These are phyloP conservation scores for Ophiostoma montium DNA, from an alignment of 2,329 filamentous ascomycete genomes.

Conservation along the genomic window DNA sequence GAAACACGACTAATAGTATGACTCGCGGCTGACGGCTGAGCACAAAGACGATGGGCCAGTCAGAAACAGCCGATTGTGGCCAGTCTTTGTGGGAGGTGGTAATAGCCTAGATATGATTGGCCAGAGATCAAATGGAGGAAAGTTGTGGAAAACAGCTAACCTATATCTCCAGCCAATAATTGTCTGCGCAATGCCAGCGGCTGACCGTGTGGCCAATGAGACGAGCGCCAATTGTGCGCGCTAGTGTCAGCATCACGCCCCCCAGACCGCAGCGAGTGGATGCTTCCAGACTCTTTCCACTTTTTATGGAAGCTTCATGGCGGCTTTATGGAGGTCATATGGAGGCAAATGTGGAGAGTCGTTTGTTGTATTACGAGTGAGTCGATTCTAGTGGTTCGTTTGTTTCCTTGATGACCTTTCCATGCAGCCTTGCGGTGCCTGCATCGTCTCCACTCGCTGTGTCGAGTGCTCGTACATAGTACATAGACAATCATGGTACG, in stretches of 20 bases:
- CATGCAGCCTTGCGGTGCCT: not conserved
- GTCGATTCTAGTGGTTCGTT: no score
- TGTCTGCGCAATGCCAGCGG: not conserved
- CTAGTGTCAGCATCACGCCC: not conserved
- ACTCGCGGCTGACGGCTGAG: no score
- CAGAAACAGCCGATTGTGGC: slow-evolving; percentile 1
- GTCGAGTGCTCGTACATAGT: not conserved
- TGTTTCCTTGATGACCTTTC: no score
- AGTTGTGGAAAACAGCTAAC: no score
- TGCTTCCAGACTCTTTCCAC: not conserved
- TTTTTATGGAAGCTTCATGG: not conserved
- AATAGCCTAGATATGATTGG: slow-evolving; percentile 7
- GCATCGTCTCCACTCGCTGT: not conserved
- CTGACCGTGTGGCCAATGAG: not conserved
- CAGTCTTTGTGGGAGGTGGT: slow-evolving; percentile 9
- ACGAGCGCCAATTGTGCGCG: not conserved
- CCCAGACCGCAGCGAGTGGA: not conserved
- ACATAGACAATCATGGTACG: not conserved
- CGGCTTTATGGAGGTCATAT: not conserved
- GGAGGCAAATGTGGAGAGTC: not conserved
- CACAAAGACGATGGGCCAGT: not conserved
- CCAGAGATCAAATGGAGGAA: slow-evolving; percentile 1
- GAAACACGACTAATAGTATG: no score
- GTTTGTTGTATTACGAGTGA: no score
- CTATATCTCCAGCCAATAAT: not conserved